Conservation (phyloP, 768 basidiomycete genomes). For the Auriscalpium microsporum region DNA sequence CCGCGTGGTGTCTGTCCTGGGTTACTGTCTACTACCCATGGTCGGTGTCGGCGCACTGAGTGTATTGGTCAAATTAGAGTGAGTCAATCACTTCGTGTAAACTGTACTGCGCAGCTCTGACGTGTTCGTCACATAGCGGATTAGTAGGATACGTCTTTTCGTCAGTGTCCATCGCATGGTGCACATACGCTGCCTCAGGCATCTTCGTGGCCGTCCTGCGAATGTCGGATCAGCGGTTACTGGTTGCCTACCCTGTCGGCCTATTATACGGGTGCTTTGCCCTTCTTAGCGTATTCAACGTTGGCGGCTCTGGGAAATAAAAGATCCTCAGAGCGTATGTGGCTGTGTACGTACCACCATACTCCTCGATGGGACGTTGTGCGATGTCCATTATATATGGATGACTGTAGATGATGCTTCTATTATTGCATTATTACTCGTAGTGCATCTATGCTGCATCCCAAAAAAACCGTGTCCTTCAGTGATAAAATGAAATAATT, state of each 20-base stretch:
- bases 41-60: slow-evolving; percentile 88
- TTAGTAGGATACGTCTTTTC: slow-evolving; percentile 81
- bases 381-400: no score
- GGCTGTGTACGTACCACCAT: no score
- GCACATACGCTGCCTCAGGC: slow-evolving; percentile 90
- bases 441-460: no score
- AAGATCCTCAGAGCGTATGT: no score
- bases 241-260: slow-evolving; percentile 95
- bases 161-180: slow-evolving; percentile 83
- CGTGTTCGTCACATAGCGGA: slow-evolving; percentile 39
- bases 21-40: slow-evolving; percentile 95
- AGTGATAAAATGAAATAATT: no score
- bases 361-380: no score
- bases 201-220: slow-evolving; percentile 94
- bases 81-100: slow-evolving; percentile 26
- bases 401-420: no score
- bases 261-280: slow-evolving; percentile 93
- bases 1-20: slow-evolving; percentile 88
- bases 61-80: slow-evolving; percentile 85
- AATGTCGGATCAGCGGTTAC: slow-evolving; percentile 90
- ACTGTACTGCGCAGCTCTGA: slow-evolving; percentile 6
- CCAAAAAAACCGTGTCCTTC: no score
- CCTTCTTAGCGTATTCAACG: slow-evolving; percentile 83
- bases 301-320: slow-evolving; percentile 20
- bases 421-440: no score